Percentiles rank a stretch among this genome's conserved stretches.
phyloP scores from a whole-genome alignment of 495 filamentous ascomycete genomes.

The Penicillium soppii region DNA sequence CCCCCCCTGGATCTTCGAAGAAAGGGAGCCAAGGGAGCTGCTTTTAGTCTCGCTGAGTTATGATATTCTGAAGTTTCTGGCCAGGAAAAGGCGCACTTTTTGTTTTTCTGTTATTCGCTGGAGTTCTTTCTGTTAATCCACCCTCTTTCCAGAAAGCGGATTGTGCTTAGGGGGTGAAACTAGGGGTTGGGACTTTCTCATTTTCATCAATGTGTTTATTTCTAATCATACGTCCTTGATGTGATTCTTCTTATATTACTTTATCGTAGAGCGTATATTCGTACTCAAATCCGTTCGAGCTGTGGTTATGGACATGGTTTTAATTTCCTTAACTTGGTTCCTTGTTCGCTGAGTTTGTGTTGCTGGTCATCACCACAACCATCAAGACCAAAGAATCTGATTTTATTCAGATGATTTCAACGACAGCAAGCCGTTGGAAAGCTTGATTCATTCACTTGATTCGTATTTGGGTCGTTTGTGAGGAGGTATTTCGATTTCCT shows the following conservation, averaged over 20 bases:
- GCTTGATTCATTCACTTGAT: too few relatives aligned
- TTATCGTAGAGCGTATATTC: too few relatives aligned
- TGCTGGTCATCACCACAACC: too few relatives aligned
- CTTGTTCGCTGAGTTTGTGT: too few relatives aligned
- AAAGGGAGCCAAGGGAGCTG: slow-evolving; percentile 5
- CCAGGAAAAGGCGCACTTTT: slow-evolving; percentile 34
- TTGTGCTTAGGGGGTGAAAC: slow-evolving; percentile 15
- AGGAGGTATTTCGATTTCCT: slow-evolving; percentile 32
- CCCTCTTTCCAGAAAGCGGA: slow-evolving; percentile 11
- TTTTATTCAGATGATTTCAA: too few relatives aligned
- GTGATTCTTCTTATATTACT: too few relatives aligned
- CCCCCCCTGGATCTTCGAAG: slow-evolving; percentile 13
- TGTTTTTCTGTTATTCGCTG: slow-evolving; percentile 23
- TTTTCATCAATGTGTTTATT: slow-evolving; percentile 26
- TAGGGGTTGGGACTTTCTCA: slow-evolving; percentile 7
- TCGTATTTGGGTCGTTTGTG: slow-evolving; percentile 31
- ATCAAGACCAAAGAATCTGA: too few relatives aligned
- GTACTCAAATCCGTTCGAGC: too few relatives aligned
- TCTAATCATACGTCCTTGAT: slow-evolving; percentile 26
- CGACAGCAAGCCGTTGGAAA: too few relatives aligned
- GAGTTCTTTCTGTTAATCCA: slow-evolving; percentile 18
- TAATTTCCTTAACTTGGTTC: too few relatives aligned
- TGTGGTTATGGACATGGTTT: too few relatives aligned
- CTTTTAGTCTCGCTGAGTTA: slow-evolving; percentile 20
- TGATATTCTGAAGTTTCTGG: slow-evolving; percentile 27